A percentile compares a stretch with the other conserved stretches of the same genome.
phyloP scores from a whole-genome alignment of 805 yeast species.

The Lipomyces yamanashiensis region DNA sequence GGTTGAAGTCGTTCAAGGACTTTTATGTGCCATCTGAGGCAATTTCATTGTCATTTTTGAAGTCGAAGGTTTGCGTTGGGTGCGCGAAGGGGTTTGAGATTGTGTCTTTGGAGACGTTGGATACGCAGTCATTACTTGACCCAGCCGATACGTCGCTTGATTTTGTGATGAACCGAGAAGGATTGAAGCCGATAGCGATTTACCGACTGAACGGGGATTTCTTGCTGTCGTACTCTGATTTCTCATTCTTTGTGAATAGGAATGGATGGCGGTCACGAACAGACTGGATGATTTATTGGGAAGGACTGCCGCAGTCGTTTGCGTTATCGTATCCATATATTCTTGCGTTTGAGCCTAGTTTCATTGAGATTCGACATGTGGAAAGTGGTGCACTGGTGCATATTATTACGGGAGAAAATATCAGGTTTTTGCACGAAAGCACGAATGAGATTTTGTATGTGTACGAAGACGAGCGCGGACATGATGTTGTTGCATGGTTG shows the following conservation, averaged over 20 bases:
- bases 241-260: slow-evolving; percentile 89
- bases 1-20: slow-evolving; percentile 74
- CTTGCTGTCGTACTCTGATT: slow-evolving; percentile 85
- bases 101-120: slow-evolving; percentile 80
- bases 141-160: slow-evolving; percentile 99
- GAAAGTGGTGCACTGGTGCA: slow-evolving; percentile 84
- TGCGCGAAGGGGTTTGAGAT: slow-evolving; percentile 97
- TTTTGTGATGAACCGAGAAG: slow-evolving; percentile 83
- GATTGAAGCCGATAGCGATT: slow-evolving; percentile 86
- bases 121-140: slow-evolving; percentile 86
- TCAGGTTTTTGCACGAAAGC: slow-evolving; percentile 78
- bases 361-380: slow-evolving; percentile 90
- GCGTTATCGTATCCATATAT: slow-evolving; percentile 94
- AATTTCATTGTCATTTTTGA: slow-evolving; percentile 85
- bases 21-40: slow-evolving; percentile 87
- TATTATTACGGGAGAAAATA: slow-evolving; percentile 91
- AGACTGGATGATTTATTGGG: slow-evolving; percentile 96
- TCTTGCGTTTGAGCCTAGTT: slow-evolving; percentile 84
- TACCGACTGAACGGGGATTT: slow-evolving; percentile 89
- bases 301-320: slow-evolving; percentile 89
- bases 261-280: slow-evolving; percentile 97
- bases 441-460: slow-evolving; percentile 94
- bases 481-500: slow-evolving; percentile 87
- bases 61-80: slow-evolving; percentile 88
- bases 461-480: slow-evolving; percentile 86